phyloP scores from a whole-genome alignment of 2,329 filamentous ascomycete species.

The Dothidotthia symphoricarpi region DNA sequence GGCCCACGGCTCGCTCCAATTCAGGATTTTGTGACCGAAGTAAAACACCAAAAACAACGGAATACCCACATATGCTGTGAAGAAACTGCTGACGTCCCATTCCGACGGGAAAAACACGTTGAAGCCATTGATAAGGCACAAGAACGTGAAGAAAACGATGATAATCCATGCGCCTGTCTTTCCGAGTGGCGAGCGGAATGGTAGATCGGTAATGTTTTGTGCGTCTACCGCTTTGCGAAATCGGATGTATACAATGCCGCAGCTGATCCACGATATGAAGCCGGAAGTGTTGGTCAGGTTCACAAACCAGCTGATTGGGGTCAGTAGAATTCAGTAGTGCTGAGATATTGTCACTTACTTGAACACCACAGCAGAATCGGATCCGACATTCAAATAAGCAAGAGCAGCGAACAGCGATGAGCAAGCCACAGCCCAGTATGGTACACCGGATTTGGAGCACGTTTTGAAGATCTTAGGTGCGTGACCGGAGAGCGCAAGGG shows the following conservation, averaged over 20 bases:
- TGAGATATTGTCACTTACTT: too few relatives aligned
- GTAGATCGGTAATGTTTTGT: conserved; percentile 58
- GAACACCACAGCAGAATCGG: conserved; percentile 54
- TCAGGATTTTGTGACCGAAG: conserved; percentile 36
- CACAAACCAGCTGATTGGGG: conserved; percentile 67
- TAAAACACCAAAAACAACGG: conserved; percentile 39
- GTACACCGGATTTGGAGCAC: conserved; percentile 47
- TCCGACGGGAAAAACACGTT: conserved; percentile 55
- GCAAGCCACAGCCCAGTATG: conserved; percentile 40
- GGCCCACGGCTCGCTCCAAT: too few relatives aligned
- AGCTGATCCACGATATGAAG: conserved; percentile 57
- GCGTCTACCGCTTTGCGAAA: conserved; percentile 51
- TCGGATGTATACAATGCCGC: conserved; percentile 59
- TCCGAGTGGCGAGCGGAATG: conserved; percentile 50
- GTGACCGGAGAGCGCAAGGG: conserved; percentile 50
- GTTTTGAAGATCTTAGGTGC: conserved; percentile 53
- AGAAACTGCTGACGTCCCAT: conserved; percentile 50
- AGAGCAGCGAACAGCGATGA: conserved; percentile 47
- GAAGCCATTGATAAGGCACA: conserved; percentile 40
- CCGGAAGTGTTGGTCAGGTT: conserved; percentile 64
- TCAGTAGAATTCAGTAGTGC: too few relatives aligned
- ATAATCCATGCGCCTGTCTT: conserved; percentile 59
- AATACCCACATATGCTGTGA: conserved; percentile 52
- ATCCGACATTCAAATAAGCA: conserved; percentile 52
- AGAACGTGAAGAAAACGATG: conserved; percentile 49